These are phyloP conservation scores for Lipomyces chichibuensis DNA, from an alignment of 805 yeast species.

Conservation along the genomic window DNA sequence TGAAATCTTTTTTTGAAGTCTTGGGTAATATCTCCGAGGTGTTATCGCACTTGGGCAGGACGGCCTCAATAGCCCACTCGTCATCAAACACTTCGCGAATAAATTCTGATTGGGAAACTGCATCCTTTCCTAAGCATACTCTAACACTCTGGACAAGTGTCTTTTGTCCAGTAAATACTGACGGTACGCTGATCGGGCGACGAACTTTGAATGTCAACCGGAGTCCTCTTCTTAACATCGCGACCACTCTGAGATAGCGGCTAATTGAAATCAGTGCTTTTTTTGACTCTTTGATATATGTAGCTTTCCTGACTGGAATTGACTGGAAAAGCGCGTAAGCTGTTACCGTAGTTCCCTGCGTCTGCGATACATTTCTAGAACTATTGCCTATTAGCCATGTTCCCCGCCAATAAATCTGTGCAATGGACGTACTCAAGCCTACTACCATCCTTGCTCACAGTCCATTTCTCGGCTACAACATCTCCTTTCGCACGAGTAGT, in stretches of 20 bases:
- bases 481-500: constrained; percentile 61
- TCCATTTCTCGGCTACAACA: constrained; percentile 64
- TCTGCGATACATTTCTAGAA: constrained; percentile 69
- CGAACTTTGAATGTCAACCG: constrained; percentile 18
- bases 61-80: constrained; percentile 22
- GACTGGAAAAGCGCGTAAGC: constrained; percentile 80
- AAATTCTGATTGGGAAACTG: constrained; percentile 6
- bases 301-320: constrained; percentile 66
- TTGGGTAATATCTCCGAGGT: not conserved
- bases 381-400: constrained; percentile 31
- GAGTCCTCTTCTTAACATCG: constrained; percentile 19
- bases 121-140: constrained; percentile 19
- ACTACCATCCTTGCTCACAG: constrained; percentile 55
- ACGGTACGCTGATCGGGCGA: constrained; percentile 11
- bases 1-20: constrained; percentile 13
- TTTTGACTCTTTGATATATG: constrained; percentile 55
- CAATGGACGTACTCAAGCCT: constrained; percentile 48
- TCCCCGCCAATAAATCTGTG: constrained; percentile 44
- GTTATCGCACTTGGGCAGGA: constrained; percentile 15
- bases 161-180: constrained; percentile 17
- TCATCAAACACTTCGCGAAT: constrained; percentile 10
- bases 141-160: constrained; percentile 21
- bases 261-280: constrained; percentile 69
- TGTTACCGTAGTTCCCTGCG: constrained; percentile 68
- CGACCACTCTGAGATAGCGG: constrained; percentile 55